These are phyloP conservation scores for Colletotrichum gigasporum DNA, from an alignment of 2,329 filamentous ascomycete species.

Conservation along the genomic window DNA sequence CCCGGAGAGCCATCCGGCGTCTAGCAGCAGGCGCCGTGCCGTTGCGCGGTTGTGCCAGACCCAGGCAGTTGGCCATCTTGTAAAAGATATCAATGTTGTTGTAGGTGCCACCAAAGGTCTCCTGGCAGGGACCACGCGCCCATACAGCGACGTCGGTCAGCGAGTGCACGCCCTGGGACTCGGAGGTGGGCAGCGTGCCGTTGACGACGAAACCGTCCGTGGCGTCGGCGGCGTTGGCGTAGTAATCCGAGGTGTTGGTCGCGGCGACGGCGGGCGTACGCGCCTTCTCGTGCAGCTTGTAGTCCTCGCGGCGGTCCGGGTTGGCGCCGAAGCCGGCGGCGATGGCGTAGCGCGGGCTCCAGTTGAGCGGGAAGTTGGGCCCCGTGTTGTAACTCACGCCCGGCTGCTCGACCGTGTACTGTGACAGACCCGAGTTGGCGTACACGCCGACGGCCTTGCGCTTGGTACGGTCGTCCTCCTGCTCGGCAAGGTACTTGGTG, in stretches of 20 bases:
- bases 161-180: constrained; percentile 77
- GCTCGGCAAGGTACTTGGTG: constrained; percentile 76
- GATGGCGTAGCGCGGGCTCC: constrained; percentile 86
- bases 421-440: constrained; percentile 75
- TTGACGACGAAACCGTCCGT: constrained; percentile 77
- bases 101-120: constrained; percentile 77
- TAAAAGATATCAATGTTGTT: constrained; percentile 80
- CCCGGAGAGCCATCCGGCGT: neutral
- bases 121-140: constrained; percentile 81
- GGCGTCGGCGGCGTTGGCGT: constrained; percentile 74
- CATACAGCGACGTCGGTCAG: constrained; percentile 84
- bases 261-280: constrained; percentile 63
- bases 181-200: constrained; percentile 73
- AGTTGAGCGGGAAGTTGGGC: constrained; percentile 82
- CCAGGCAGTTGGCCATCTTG: constrained; percentile 75
- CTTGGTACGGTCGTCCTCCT: constrained; percentile 75
- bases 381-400: constrained; percentile 77
- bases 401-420: constrained; percentile 71
- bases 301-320: constrained; percentile 82
- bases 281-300: constrained; percentile 73
- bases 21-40: neutral
- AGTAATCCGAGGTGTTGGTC: constrained; percentile 65
- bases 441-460: constrained; percentile 80
- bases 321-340: constrained; percentile 76
- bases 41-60: constrained; percentile 50